A percentile compares a stretch with the other conserved stretches of the same genome.
Evolutionary conservation across 345 rosid genomes (phyloP).

Genomic region (Salix suchowensis): DNA sequence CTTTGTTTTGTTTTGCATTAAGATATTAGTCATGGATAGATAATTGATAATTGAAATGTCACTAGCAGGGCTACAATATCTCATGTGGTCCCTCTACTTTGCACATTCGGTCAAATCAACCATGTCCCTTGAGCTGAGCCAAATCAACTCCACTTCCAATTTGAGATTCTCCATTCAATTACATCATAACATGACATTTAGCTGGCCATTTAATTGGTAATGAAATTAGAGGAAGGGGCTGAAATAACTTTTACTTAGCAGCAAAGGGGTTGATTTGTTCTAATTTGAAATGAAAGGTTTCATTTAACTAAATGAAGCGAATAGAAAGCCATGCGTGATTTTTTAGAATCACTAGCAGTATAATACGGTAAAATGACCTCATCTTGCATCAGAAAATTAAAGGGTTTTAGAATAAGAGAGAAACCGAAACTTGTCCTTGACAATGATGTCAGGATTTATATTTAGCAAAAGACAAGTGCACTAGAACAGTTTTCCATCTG

Average conservation of each 20-base stretch:
- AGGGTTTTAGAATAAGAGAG: not conserved
- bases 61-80: not conserved
- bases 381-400: not conserved
- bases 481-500: not conserved
- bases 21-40: not conserved
- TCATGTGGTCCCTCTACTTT: not conserved
- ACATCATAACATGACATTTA: not conserved
- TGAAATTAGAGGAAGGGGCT: not conserved
- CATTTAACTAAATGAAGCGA: not conserved
- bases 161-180: not conserved
- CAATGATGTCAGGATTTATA: not conserved
- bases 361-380: not conserved
- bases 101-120: not conserved
- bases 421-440: not conserved
- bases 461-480: conserved; percentile 1
- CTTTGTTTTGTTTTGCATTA: not conserved
- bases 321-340: not conserved
- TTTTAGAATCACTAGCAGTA: not conserved
- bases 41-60: not conserved
- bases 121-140: not conserved
- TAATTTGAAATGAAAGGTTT: not conserved
- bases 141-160: not conserved
- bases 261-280: not conserved
- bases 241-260: not conserved
- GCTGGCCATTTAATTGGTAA: not conserved